These are phyloP conservation scores for Chaetomidium leptoderma DNA, from an alignment of 495 filamentous ascomycete species.

Conservation along the genomic window DNA sequence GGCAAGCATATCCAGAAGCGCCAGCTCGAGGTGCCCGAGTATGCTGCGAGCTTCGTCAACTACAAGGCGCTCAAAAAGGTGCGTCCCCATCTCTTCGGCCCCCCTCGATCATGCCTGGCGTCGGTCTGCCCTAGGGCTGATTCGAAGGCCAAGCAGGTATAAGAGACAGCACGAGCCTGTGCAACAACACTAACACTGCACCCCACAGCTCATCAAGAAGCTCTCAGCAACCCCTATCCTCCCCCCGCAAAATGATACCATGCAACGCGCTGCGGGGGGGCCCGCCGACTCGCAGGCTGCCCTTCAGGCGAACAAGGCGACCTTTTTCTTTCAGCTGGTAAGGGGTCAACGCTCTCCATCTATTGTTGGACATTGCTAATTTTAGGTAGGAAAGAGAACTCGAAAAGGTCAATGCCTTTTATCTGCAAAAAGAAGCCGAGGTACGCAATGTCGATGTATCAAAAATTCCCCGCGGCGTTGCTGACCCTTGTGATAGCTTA, in stretches of 20 bases:
- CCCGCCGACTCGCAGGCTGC: constrained; percentile 72
- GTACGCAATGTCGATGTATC: constrained; percentile 44
- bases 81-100: constrained; percentile 8
- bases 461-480: neutral
- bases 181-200: constrained; percentile 11
- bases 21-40: constrained; percentile 97
- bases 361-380: constrained; percentile 20
- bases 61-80: constrained; percentile 99
- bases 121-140: constrained; percentile 14
- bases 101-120: constrained; percentile 2
- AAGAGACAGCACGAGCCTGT: neutral
- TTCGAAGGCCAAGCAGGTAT: constrained; percentile 7
- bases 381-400: constrained; percentile 81
- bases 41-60: constrained; percentile 97
- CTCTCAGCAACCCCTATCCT: constrained; percentile 84
- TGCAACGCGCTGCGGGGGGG: constrained; percentile 40
- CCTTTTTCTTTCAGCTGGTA: constrained; percentile 97
- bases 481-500: constrained; percentile 59
- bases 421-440: constrained; percentile 96
- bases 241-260: constrained; percentile 61
- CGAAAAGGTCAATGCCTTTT: constrained; percentile 97
- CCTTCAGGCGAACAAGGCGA: constrained; percentile 95
- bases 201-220: constrained; percentile 91
- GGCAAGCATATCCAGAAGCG: constrained; percentile 98
- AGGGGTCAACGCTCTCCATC: constrained; percentile 31